These are phyloP conservation scores for Multifurca ochricompacta DNA, from an alignment of 768 basidiomycete species.

Conservation along the genomic window DNA sequence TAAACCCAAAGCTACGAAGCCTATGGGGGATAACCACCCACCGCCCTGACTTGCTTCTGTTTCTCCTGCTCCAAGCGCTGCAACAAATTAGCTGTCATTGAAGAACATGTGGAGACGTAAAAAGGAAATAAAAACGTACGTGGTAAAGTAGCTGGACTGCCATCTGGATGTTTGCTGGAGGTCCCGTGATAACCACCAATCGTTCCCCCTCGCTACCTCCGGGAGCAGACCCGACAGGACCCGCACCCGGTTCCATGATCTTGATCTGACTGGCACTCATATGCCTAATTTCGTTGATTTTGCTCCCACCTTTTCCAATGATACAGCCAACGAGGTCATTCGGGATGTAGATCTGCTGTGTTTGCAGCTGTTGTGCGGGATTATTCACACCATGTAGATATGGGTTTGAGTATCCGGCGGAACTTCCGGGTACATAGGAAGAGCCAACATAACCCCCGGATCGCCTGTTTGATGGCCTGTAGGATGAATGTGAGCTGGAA, in stretches of 20 bases:
- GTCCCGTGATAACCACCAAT: slow-evolving; percentile 95
- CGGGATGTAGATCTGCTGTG: slow-evolving; percentile 97
- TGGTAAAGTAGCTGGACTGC: slow-evolving; percentile 89
- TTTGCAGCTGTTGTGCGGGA: slow-evolving; percentile 67
- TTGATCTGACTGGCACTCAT: slow-evolving; percentile 96
- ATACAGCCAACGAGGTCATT: slow-evolving; percentile 96
- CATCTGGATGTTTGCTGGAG: slow-evolving; percentile 90
- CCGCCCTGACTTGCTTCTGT: slow-evolving; percentile 61
- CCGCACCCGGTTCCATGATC: slow-evolving; percentile 95
- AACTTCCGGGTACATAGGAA: slow-evolving; percentile 68
- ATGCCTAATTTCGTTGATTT: slow-evolving; percentile 97
- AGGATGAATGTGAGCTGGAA: slow-evolving; percentile 52
- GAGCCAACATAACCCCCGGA: slow-evolving; percentile 38
- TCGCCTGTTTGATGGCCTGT: slow-evolving; percentile 59
- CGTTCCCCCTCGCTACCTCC: slow-evolving; percentile 80
- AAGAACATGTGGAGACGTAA: not conserved
- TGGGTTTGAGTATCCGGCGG: slow-evolving; percentile 51
- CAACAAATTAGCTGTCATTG: not conserved
- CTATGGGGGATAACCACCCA: slow-evolving; percentile 16
- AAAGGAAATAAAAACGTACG: slow-evolving; percentile 36
- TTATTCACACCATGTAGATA: slow-evolving; percentile 25
- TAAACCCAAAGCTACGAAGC: slow-evolving; percentile 11
- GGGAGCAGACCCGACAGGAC: slow-evolving; percentile 56
- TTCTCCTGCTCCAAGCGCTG: slow-evolving; percentile 86
- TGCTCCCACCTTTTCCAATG: slow-evolving; percentile 96